These are phyloP conservation scores for Claviceps arundinis DNA, from an alignment of 2,329 filamentous ascomycete genomes.

Conservation along the genomic window DNA sequence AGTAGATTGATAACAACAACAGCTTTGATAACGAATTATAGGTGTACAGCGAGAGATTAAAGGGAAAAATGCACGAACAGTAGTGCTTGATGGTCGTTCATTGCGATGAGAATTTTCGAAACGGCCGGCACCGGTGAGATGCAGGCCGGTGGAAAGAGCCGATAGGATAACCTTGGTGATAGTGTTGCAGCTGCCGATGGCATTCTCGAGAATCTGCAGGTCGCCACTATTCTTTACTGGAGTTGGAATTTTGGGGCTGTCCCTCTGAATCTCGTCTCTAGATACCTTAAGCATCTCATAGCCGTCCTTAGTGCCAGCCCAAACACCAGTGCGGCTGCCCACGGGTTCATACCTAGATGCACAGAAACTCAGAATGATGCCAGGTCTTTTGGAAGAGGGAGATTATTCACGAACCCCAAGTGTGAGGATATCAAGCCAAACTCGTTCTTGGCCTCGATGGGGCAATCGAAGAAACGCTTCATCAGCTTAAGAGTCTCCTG, in stretches of 20 bases:
- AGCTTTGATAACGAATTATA: not conserved
- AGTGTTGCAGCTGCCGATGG: slow-evolving; percentile 36
- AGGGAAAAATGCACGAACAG: slow-evolving; percentile 10
- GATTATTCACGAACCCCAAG: slow-evolving; percentile 27
- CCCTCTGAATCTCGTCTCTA: slow-evolving; percentile 35
- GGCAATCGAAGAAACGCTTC: slow-evolving; percentile 40
- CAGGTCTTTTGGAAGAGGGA: not conserved
- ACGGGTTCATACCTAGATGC: slow-evolving; percentile 31
- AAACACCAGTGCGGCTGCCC: slow-evolving; percentile 33
- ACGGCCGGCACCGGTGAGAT: slow-evolving; percentile 29
- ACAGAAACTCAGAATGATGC: not conserved
- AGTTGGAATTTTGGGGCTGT: slow-evolving; percentile 31
- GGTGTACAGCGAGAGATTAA: not conserved
- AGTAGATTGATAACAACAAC: not conserved
- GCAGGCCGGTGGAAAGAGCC: slow-evolving; percentile 34
- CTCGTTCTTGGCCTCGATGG: slow-evolving; percentile 42
- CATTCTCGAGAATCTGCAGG: slow-evolving; percentile 33
- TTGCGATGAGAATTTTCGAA: slow-evolving; percentile 40
- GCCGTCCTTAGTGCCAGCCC: slow-evolving; percentile 34
- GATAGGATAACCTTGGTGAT: slow-evolving; percentile 36
- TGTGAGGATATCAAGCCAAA: slow-evolving; percentile 40
- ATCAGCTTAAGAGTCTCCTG: slow-evolving; percentile 39
- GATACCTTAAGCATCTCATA: slow-evolving; percentile 42
- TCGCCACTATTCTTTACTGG: slow-evolving; percentile 35
- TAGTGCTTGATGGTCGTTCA: slow-evolving; percentile 33